Base-by-base conservation (phyloP, 768 basidiomycete genomes). In the Coprinopsis strossmayeri region DNA sequence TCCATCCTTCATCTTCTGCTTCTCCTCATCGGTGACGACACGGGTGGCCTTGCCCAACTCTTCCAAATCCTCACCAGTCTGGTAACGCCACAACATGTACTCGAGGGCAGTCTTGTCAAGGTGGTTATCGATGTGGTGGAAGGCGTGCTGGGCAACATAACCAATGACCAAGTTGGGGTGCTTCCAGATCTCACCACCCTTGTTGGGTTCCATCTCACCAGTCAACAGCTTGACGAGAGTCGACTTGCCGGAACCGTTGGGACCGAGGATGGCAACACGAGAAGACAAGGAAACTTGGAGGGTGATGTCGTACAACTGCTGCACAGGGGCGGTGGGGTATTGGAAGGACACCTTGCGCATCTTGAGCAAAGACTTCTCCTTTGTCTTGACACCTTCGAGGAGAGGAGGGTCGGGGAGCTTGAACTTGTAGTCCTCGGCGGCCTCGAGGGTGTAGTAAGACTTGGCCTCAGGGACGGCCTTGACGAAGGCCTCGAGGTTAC, bases 71-170 rank as follows among this genome's bases (percentile, higher is more conserved):
- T 97, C 94, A 68, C 94, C 94, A 51, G 94, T 97, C 80, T 97
- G 94, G 83, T 96, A 97, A 72, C 94, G 93, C 94, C 94, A 97
- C 57, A 97, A 74, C 91, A 97, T 92, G 79, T 97, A 97, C 74
- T 97, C 94, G 59, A 97, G 84, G 43, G 94, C 91, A 12, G 94
- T 97, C 80, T 93, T 95, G 79, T 97, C 94, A 64, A 97, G 89
- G 65, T 97, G 94, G 68, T 91, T 73, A 67, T 97, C 94, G 63
- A 97, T 97, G 69, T 97, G 94, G 77, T 97, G 94, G 93, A 97
- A 97, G 53, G 94, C 94, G 70, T 97, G 94, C 71, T 97, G 94
- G 34, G 94, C 94, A 57, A 97, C 94, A 73, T 97, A 97, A 63
- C 94, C 94, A 55, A 97, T 95, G 72, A 97, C 94, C 81, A 97